Evolutionary conservation across 2,329 filamentous ascomycete species (phyloP).

Genomic region (Diaporthe citri): DNA sequence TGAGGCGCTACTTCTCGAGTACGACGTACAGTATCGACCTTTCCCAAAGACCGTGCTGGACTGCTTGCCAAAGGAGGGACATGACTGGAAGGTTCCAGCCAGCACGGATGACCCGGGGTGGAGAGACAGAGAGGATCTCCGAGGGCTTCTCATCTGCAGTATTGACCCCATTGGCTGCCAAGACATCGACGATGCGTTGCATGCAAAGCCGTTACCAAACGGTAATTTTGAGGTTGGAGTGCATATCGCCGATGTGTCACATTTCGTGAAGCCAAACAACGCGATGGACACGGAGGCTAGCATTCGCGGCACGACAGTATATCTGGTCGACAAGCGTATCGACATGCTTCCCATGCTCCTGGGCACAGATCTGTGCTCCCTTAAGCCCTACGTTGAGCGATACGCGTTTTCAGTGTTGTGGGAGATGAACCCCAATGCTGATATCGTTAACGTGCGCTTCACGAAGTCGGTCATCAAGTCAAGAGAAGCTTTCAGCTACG

Average conservation of each 20-base stretch:
- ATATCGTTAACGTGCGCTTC: slow-evolving; percentile 87
- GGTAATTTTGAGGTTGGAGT: slow-evolving; percentile 97
- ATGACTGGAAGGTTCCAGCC: slow-evolving; percentile 92
- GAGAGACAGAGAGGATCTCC: slow-evolving; percentile 85
- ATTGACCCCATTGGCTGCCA: slow-evolving; percentile 97
- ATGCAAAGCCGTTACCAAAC: slow-evolving; percentile 86
- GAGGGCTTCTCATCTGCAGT: slow-evolving; percentile 91
- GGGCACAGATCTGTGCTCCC: slow-evolving; percentile 93
- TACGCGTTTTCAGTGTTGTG: slow-evolving; percentile 88
- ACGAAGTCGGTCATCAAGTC: slow-evolving; percentile 99
- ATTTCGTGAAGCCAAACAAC: slow-evolving; percentile 97
- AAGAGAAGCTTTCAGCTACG: slow-evolving; percentile 96
- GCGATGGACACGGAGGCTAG: slow-evolving; percentile 97
- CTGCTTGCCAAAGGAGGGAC: slow-evolving; percentile 90
- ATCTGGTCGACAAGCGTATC: slow-evolving; percentile 98
- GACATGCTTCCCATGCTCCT: slow-evolving; percentile 99
- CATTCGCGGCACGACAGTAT: slow-evolving; percentile 94
- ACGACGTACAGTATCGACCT: slow-evolving; percentile 96
- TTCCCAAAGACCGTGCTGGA: slow-evolving; percentile 97
- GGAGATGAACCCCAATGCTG: slow-evolving; percentile 88
- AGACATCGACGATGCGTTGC: slow-evolving; percentile 97
- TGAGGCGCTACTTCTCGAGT: slow-evolving; percentile 92
- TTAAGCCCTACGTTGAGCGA: slow-evolving; percentile 97
- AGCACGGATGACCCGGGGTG: slow-evolving; percentile 86
- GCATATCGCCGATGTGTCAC: slow-evolving; percentile 98